Evolutionary conservation across 148 eudicot genomes (phyloP).

Genomic region (Salicornia ramosissima): DNA sequence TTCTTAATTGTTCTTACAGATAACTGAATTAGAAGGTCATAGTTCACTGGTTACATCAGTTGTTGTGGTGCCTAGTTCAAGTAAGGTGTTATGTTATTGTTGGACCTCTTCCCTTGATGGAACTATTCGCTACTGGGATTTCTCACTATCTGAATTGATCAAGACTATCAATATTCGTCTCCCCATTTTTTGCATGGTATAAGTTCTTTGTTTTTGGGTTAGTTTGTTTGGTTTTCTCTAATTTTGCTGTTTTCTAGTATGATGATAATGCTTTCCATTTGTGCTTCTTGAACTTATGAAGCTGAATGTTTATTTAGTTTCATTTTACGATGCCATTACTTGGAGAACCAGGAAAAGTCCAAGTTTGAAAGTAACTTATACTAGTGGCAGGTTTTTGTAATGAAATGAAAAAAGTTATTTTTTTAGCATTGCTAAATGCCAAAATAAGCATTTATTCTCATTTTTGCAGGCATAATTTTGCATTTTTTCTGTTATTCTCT

Average conservation of each 20-base stretch:
- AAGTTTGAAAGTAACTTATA: no score
- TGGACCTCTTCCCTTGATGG: constrained; percentile 94
- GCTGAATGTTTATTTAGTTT: no score
- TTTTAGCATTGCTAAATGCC: no score
- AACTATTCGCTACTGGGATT: constrained; percentile 82
- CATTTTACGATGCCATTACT: no score
- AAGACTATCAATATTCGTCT: constrained; percentile 51
- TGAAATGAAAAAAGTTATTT: no score
- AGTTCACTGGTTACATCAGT: constrained; percentile 65
- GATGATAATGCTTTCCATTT: no score
- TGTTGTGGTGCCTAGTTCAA: constrained; percentile 56
- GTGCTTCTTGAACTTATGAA: no score
- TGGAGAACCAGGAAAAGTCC: no score
- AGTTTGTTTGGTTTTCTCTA: background rate
- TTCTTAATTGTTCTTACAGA: constrained; percentile 28
- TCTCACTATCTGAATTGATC: constrained; percentile 51
- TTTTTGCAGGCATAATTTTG: background rate
- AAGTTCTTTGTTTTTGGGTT: background rate
- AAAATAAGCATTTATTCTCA: background rate
- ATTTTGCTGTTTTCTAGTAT: background rate
- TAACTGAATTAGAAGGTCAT: constrained; percentile 80
- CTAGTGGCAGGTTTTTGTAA: no score
- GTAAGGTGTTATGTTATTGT: constrained; percentile 57
- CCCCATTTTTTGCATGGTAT: constrained; percentile 79
- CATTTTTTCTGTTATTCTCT: background rate